Evolutionary conservation across 2,329 filamentous ascomycete species (phyloP).

Genomic region (Aspergillus sp.): DNA sequence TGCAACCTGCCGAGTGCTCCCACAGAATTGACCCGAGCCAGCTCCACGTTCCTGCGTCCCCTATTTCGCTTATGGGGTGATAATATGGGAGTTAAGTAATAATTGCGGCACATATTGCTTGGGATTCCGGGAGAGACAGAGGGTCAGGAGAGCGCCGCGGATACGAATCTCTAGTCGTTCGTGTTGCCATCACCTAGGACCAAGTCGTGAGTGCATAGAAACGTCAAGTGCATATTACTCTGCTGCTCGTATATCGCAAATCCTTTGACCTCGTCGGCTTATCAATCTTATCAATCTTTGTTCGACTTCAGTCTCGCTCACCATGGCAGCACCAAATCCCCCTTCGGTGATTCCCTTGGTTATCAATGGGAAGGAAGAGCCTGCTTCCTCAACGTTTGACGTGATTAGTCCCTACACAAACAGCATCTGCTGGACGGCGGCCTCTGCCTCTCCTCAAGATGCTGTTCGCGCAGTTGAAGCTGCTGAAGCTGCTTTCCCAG

Average conservation of each 20-base stretch:
- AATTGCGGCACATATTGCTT: too few species aligned
- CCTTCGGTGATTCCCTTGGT: constrained; percentile 33
- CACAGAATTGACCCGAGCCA: background rate
- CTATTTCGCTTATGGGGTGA: background rate
- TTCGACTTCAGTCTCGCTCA: too few species aligned
- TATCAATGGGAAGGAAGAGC: constrained; percentile 40
- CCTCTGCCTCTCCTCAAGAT: constrained; percentile 49
- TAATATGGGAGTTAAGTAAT: too few species aligned
- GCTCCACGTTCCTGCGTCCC: background rate
- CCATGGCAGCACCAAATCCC: constrained; percentile 9
- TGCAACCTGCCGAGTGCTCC: background rate
- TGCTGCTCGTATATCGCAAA: background rate
- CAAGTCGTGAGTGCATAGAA: background rate
- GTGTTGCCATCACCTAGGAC: background rate
- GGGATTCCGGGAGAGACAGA: too few species aligned
- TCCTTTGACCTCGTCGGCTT: background rate
- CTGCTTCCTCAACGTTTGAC: constrained; percentile 31
- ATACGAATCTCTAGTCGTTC: too few species aligned
- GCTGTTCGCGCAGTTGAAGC: constrained; percentile 40
- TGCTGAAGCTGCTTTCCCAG: constrained; percentile 58
- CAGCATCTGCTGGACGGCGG: constrained; percentile 54
- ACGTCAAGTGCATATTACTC: background rate
- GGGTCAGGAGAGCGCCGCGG: too few species aligned
- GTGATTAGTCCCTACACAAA: constrained; percentile 57
- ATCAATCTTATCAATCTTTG: too few species aligned